Evolutionary conservation across 805 yeast species (phyloP).

Genomic region (Jamesozyma piceae): DNA sequence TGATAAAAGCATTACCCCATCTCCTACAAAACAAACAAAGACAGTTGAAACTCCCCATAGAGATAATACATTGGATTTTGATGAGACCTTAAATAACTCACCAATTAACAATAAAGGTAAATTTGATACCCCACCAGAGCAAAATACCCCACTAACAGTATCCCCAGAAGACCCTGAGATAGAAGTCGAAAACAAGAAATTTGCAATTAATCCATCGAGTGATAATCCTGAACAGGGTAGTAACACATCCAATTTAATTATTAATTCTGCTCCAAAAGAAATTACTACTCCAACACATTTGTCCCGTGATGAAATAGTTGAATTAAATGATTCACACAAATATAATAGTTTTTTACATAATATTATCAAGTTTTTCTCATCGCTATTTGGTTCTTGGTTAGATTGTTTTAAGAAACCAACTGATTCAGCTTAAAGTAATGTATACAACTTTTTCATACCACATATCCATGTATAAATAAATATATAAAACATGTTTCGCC

Average conservation of each 20-base stretch:
- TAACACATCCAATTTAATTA: background rate
- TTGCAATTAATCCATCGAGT: no score
- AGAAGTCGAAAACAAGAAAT: no score
- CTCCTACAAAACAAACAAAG: background rate
- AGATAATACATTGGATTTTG: no score
- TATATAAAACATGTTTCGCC: no score
- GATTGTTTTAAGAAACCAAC: background rate
- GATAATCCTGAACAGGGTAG: no score
- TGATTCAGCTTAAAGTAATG: background rate
- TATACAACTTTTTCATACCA: background rate
- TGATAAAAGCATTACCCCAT: background rate
- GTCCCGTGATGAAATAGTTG: background rate
- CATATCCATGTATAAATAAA: no score
- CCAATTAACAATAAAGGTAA: background rate
- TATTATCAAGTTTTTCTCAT: slow-evolving; percentile 4
- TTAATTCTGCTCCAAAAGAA: background rate
- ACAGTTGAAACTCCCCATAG: background rate
- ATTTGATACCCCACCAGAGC: no score
- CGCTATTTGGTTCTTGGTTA: slow-evolving; percentile 8
- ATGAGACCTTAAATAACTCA: background rate
- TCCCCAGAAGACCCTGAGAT: no score
- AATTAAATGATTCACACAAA: background rate
- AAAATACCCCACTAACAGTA: no score
- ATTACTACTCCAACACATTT: background rate
- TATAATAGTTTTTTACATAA: slow-evolving; percentile 6